These are phyloP conservation scores for Triticum dicoccoides DNA, from an alignment of 176 grass and related monocot genomes.

Conservation along the genomic window DNA sequence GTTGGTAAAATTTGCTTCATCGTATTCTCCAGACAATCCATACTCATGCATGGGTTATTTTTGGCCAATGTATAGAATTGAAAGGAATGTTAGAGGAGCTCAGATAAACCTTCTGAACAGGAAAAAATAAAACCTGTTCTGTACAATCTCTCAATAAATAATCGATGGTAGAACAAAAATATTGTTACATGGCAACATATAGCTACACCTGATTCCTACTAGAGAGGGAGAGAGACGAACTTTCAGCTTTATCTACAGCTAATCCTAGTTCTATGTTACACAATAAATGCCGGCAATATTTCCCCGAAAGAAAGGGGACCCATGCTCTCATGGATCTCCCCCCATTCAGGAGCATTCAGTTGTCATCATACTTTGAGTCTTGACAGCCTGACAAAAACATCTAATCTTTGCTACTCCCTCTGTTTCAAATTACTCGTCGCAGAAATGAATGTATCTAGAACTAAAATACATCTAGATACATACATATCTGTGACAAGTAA, in stretches of 20 bases:
- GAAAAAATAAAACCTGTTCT: not conserved
- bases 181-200: not conserved
- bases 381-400: not conserved
- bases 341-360: conserved; percentile 5
- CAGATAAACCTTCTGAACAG: not conserved
- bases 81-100: not conserved
- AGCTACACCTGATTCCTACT: conserved; percentile 30
- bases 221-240: not conserved
- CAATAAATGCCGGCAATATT: not conserved
- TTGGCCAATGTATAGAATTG: not conserved
- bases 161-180: conserved; percentile 6
- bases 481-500: no score
- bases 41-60: not conserved
- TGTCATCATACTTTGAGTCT: not conserved
- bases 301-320: not conserved
- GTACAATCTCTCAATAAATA: not conserved
- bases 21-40: not conserved
- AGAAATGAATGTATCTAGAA: no score
- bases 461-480: no score
- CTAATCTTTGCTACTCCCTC: not conserved
- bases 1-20: not conserved
- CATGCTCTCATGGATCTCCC: conserved; percentile 10
- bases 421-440: no score
- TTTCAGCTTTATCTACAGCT: conserved; percentile 30
- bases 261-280: conserved; percentile 27